A percentile compares a stretch with the other conserved stretches of the same genome.
These are phyloP conservation scores for Roridomyces roridus DNA, from an alignment of 768 basidiomycete species.

Conservation along the genomic window DNA sequence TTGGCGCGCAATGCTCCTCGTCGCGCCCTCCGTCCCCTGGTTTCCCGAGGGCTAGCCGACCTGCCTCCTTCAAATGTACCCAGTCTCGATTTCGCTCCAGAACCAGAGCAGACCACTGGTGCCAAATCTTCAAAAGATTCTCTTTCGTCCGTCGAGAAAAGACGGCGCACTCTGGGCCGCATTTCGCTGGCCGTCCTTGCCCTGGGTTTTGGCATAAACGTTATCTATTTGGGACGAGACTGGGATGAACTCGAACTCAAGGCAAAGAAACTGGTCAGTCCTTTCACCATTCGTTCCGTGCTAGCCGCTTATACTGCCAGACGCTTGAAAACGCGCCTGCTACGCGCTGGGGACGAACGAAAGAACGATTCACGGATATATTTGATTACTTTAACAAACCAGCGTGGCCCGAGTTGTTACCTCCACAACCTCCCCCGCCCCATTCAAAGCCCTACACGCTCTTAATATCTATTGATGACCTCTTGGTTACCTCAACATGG, in stretches of 20 bases:
- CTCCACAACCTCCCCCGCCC: slow-evolving; percentile 80
- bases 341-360: slow-evolving; percentile 70
- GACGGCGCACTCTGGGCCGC: slow-evolving; percentile 62
- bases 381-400: slow-evolving; percentile 93
- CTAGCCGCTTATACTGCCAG: slow-evolving; percentile 37
- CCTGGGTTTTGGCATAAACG: slow-evolving; percentile 61
- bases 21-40: slow-evolving; percentile 7
- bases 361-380: slow-evolving; percentile 63
- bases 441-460: slow-evolving; percentile 93
- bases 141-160: slow-evolving; percentile 79
- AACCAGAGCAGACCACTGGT: slow-evolving; percentile 65
- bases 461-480: slow-evolving; percentile 88
- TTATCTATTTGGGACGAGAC: slow-evolving; percentile 75
- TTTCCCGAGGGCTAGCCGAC: slow-evolving; percentile 14
- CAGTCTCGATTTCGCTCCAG: slow-evolving; percentile 68
- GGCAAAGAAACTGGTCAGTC: slow-evolving; percentile 64
- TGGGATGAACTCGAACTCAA: slow-evolving; percentile 80
- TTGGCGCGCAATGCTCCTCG: slow-evolving; percentile 19
- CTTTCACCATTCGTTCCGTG: background rate
- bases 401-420: slow-evolving; percentile 90
- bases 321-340: slow-evolving; percentile 63
- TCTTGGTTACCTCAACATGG: slow-evolving; percentile 92
- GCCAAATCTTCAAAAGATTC: slow-evolving; percentile 81
- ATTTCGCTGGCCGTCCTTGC: slow-evolving; percentile 59
- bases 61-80: slow-evolving; percentile 39